A percentile compares a stretch with the other conserved stretches of the same genome.
phyloP scores from a whole-genome alignment of 192 early-diverging fungal species.

The Podila epigama region DNA sequence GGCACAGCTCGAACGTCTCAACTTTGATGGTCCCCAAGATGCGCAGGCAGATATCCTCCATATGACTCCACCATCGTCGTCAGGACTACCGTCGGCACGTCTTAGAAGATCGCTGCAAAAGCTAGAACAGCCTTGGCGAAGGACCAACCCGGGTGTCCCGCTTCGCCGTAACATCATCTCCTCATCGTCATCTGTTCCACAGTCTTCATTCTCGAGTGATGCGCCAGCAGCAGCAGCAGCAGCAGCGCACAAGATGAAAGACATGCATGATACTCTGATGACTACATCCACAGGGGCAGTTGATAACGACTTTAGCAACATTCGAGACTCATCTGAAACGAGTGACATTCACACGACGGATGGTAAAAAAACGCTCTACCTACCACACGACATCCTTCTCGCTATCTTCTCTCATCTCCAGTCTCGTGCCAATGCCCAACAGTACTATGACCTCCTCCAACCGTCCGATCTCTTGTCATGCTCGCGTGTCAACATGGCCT shows the following conservation, averaged over 20 bases:
- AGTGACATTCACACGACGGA: not conserved
- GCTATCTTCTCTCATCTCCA: constrained; percentile 41
- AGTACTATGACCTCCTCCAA: constrained; percentile 36
- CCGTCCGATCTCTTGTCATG: constrained; percentile 38
- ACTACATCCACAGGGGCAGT: no score
- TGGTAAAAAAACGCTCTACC: constrained; percentile 1
- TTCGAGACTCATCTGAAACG: not conserved
- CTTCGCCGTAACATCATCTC: not conserved
- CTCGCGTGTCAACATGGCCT: constrained; percentile 48
- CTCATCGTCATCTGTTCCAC: not conserved
- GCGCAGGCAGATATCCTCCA: no score
- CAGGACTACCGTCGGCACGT: not conserved
- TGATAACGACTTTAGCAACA: not conserved
- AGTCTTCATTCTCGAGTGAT: not conserved
- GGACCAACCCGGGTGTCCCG: not conserved
- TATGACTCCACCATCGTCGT: not conserved
- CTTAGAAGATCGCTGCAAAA: not conserved
- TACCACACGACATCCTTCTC: constrained; percentile 44
- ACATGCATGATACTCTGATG: not conserved
- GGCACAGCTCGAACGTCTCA: no score
- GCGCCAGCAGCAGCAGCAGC: constrained; percentile 1
- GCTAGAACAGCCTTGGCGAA: not conserved
- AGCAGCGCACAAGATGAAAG: not conserved
- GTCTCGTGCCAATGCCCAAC: constrained; percentile 30
- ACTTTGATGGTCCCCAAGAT: no score